Evolutionary conservation across 2,329 filamentous ascomycete genomes (phyloP), one percentile per base, ranked within the genome.

Genomic region (Cladophialophora yegresii): DNA sequence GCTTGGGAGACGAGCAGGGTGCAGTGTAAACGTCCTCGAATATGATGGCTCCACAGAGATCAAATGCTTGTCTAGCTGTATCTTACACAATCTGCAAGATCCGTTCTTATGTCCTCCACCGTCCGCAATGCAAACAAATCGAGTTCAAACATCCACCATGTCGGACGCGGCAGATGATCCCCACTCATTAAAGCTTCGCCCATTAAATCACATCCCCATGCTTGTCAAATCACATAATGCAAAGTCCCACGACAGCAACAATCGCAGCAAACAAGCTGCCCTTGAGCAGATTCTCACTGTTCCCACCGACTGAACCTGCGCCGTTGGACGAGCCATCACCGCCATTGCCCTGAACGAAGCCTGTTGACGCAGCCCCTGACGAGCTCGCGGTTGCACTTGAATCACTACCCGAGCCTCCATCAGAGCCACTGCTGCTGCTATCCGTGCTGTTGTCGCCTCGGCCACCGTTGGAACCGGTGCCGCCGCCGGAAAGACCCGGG

Each of bases 401-500:
- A 50, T 53, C 53, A 23, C 22, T 32, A 20, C 50, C 51, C 4
- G 60, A 59, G 2, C 56, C 36, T n/a, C 36, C 33, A 33, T 47
- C 32, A 28, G 45, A 50, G 51, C 49, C 51, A 20, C 47, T 40
- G 30, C 30, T 33, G 30, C 30, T 40, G 8, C 26, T 26, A 30
- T 20, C 50, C 68, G 72, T 58, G 70, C 64, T n/a, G 58, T 74
- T 76, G 49, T 75, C 76, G 16, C 63, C 67, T 49, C 69, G 70
- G n/a, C 68, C 63, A 28, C 69, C 70, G 45, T 70, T 65, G 32
- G 51, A 63, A 63, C 80, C 79, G 47, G 80, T 78, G 22, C 82
- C 81, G 30, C 77, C 79, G 50, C 83, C 83, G 54, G 79, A 81
- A 30, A 86, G 77, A 75, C 85, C 85, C 28, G 85, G 85, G 20